phyloP scores from a whole-genome alignment of 1,284 basidiomycete species.

The Trichosporon sp. region DNA sequence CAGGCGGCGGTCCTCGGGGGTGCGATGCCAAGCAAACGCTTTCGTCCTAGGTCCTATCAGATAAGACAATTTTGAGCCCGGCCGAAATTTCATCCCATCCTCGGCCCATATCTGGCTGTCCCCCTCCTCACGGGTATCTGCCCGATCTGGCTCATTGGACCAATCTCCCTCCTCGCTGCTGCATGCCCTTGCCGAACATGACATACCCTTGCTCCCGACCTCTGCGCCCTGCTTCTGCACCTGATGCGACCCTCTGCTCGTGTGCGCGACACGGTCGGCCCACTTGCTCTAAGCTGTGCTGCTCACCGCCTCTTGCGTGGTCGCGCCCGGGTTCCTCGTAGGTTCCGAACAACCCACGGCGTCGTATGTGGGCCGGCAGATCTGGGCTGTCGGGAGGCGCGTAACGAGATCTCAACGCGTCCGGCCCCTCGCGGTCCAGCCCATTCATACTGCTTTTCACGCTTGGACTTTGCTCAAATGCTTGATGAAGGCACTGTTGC shows the following conservation, averaged over 20 bases:
- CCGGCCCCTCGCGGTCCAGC: neutral
- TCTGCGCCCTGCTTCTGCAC: neutral
- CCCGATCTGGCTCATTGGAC: neutral
- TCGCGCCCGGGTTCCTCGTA: neutral
- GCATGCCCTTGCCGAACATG: neutral
- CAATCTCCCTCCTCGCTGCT: slow-evolving; percentile 5
- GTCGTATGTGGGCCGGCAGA: neutral
- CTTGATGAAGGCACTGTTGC: neutral
- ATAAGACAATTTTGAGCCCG: slow-evolving; percentile 9
- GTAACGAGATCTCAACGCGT: neutral
- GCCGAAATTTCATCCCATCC: slow-evolving; percentile 4
- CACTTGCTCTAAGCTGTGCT: neutral
- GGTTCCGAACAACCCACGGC: neutral
- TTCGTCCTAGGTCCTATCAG: slow-evolving; percentile 13
- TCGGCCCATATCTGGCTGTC: neutral
- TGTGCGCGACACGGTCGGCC: neutral
- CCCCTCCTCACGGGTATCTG: neutral
- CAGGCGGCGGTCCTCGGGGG: neutral
- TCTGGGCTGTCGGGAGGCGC: neutral
- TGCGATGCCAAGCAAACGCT: slow-evolving; percentile 13
- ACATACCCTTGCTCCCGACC: neutral
- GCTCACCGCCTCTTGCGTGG: neutral
- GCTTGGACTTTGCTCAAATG: too few relatives aligned
- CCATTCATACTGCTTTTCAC: neutral
- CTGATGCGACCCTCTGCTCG: neutral